Conservation (phyloP, 1,139 yeast genomes). For the Williopsis jadinii region DNA sequence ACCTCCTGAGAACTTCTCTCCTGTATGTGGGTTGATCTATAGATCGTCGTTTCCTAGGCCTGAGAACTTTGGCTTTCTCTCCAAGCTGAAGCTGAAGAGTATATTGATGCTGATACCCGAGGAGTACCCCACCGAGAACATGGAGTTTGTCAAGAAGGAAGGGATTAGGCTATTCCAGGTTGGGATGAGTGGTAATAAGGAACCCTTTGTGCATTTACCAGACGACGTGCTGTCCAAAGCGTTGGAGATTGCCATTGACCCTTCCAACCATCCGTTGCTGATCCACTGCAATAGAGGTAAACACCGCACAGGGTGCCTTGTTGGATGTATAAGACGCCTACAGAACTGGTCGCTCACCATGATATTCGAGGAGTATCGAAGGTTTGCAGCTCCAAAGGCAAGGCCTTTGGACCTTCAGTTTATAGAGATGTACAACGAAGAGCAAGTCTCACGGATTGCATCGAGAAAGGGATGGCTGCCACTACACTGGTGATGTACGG, state of each 20-base stretch:
- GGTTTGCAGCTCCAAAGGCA: slow-evolving; percentile 92
- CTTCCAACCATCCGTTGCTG: slow-evolving; percentile 81
- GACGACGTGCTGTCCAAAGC: slow-evolving; percentile 76
- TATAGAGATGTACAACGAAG: slow-evolving; percentile 78
- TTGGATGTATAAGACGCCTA: slow-evolving; percentile 81
- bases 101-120: slow-evolving; percentile 85
- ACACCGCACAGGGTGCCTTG: slow-evolving; percentile 93
- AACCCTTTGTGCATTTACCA: slow-evolving; percentile 83
- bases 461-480: slow-evolving; percentile 53
- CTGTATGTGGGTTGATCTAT: slow-evolving; percentile 73
- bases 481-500: slow-evolving; percentile 43
- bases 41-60: slow-evolving; percentile 86
- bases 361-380: slow-evolving; percentile 89
- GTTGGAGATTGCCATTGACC: slow-evolving; percentile 70
- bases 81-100: slow-evolving; percentile 57
- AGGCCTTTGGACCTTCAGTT: slow-evolving; percentile 93
- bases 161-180: slow-evolving; percentile 72
- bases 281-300: slow-evolving; percentile 96
- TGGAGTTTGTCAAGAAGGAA: slow-evolving; percentile 51
- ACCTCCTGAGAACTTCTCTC: slow-evolving; percentile 95
- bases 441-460: slow-evolving; percentile 50
- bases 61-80: slow-evolving; percentile 68
- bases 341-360: slow-evolving; percentile 91
- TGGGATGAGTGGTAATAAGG: slow-evolving; percentile 94
- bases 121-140: slow-evolving; percentile 76